Evolutionary conservation across 2,329 filamentous ascomycete species (phyloP).

Genomic region (Sarocladiaceae sp.): DNA sequence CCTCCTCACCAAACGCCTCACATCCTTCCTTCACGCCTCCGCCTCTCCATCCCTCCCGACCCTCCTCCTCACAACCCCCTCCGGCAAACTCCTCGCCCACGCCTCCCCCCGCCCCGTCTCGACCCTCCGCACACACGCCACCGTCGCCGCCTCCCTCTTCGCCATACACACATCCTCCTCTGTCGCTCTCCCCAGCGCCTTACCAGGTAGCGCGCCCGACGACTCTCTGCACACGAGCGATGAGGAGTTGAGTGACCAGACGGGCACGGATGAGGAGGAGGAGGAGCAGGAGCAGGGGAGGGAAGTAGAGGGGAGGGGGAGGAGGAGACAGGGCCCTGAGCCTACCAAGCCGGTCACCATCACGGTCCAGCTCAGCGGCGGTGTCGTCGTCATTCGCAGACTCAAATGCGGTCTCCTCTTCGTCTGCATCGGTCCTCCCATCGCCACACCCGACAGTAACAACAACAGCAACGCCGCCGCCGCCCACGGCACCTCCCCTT

Average conservation of each 20-base stretch:
- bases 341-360: constrained; percentile 36
- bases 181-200: constrained; percentile 33
- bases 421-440: constrained; percentile 49
- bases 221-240: constrained; percentile 19
- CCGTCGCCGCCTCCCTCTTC: constrained; percentile 57
- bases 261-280: constrained; percentile 17
- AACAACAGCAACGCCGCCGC: constrained; percentile 14
- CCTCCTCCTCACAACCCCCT: constrained; percentile 51
- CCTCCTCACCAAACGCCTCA: constrained; percentile 60
- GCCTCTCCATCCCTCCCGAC: constrained; percentile 52
- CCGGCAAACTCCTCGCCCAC: constrained; percentile 58
- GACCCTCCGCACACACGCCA: constrained; percentile 55
- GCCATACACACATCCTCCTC: constrained; percentile 46
- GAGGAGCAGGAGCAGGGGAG: constrained; percentile 12
- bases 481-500: not conserved
- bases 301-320: constrained; percentile 9
- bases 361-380: constrained; percentile 52
- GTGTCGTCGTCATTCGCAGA: constrained; percentile 52
- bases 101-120: constrained; percentile 49
- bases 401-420: constrained; percentile 56
- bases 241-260: too few species aligned
- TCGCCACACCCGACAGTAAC: constrained; percentile 12
- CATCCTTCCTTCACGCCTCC: constrained; percentile 53
- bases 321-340: constrained; percentile 4
- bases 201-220: constrained; percentile 26